Conservation (phyloP, 1,139 yeast species). For the Groenewaldozyma sp. region DNA sequence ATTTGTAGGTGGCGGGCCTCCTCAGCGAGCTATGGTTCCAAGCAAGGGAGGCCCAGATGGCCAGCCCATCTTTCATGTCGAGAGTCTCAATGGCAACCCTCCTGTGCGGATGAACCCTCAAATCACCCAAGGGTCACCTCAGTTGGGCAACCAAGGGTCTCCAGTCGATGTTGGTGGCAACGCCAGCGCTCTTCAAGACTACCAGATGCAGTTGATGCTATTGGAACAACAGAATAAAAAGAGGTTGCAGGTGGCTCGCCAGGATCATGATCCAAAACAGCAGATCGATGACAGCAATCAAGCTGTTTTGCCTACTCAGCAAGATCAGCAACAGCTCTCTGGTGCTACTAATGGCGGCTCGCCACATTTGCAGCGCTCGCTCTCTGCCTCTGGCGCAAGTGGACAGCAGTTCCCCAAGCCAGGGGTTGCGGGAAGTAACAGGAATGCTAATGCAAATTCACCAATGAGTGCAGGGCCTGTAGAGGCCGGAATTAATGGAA, state of each 20-base stretch:
- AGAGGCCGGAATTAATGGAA: background rate
- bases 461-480: constrained; percentile 13
- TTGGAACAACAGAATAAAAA: constrained; percentile 65
- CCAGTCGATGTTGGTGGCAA: constrained; percentile 17
- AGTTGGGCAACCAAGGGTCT: constrained; percentile 11
- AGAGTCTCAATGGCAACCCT: constrained; percentile 12
- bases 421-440: constrained; percentile 12
- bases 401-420: constrained; percentile 12
- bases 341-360: background rate
- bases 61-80: constrained; percentile 7
- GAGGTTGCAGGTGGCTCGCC: constrained; percentile 35
- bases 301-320: constrained; percentile 8
- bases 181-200: constrained; percentile 49
- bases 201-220: constrained; percentile 65
- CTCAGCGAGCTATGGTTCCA: constrained; percentile 8
- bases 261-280: constrained; percentile 20
- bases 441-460: constrained; percentile 22
- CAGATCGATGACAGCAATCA: background rate
- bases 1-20: constrained; percentile 12
- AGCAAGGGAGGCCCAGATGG: constrained; percentile 13
- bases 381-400: constrained; percentile 9
- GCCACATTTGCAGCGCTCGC: constrained; percentile 6
- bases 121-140: constrained; percentile 9
- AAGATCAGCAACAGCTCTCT: constrained; percentile 10
- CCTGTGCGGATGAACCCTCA: constrained; percentile 11